phyloP scores from a whole-genome alignment of 2,329 filamentous ascomycete genomes.

The Bipolaris zeicola region DNA sequence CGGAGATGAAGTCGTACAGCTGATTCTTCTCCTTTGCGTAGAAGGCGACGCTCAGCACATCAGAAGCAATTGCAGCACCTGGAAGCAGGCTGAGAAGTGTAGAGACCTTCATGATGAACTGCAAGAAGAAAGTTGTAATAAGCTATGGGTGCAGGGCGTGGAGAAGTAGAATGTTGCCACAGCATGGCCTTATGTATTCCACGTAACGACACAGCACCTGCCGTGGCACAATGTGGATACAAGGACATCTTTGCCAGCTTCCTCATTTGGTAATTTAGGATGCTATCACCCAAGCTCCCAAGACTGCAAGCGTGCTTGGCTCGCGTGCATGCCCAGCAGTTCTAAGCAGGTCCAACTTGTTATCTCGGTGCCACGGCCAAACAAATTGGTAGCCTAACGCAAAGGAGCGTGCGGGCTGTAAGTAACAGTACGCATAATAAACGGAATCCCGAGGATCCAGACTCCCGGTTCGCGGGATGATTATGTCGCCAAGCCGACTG shows the following conservation, averaged over 20 bases:
- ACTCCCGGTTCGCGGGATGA: slow-evolving; percentile 12
- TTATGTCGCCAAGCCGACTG: slow-evolving; percentile 13
- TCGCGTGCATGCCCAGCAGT: slow-evolving; percentile 19
- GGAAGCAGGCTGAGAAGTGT: slow-evolving; percentile 34
- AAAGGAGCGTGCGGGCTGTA: not conserved
- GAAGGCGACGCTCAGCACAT: slow-evolving; percentile 38
- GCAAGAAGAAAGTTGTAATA: slow-evolving; percentile 3
- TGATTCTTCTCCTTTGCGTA: slow-evolving; percentile 39
- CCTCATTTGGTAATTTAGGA: slow-evolving; percentile 16
- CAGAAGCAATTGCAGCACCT: slow-evolving; percentile 30
- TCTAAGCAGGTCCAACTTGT: slow-evolving; percentile 27
- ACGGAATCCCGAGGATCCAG: slow-evolving; percentile 3
- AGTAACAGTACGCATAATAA: not conserved
- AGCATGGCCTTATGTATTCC: slow-evolving; percentile 9
- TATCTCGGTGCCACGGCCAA: slow-evolving; percentile 19
- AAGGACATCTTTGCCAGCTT: slow-evolving; percentile 15
- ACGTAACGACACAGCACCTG: slow-evolving; percentile 4
- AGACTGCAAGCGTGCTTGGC: slow-evolving; percentile 28
- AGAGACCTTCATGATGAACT: slow-evolving; percentile 33
- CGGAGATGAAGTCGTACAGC: slow-evolving; percentile 36
- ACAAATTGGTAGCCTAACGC: slow-evolving; percentile 2
- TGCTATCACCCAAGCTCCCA: slow-evolving; percentile 14
- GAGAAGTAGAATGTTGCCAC: slow-evolving; percentile 2
- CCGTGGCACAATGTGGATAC: slow-evolving; percentile 3
- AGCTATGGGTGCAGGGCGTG: slow-evolving; percentile 12